Conservation (phyloP, 257 asterid species). For the Mitragyna speciosa region DNA sequence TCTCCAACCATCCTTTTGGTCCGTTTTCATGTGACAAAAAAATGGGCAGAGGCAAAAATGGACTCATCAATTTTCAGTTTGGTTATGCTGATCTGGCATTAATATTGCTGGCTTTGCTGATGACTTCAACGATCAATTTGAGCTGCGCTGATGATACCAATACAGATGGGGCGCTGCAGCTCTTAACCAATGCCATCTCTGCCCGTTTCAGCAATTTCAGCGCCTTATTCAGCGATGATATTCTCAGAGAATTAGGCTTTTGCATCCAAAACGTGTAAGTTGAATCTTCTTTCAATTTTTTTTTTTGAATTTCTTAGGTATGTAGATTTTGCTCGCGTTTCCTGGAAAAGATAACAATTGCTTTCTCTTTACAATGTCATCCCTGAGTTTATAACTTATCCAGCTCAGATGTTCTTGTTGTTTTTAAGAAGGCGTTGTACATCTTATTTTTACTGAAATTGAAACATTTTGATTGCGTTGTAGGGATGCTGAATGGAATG, state of each 20-base stretch:
- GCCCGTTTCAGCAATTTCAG: slow-evolving; percentile 64
- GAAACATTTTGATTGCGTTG: slow-evolving; percentile 14
- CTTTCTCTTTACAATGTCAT: too few species aligned
- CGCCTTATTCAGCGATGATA: slow-evolving; percentile 46
- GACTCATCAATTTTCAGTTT: too few species aligned
- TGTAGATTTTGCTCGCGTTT: too few species aligned
- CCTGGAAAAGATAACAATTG: too few species aligned
- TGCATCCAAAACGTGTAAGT: slow-evolving; percentile 76
- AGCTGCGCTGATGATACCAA: background rate
- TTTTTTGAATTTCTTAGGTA: background rate
- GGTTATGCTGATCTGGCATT: background rate
- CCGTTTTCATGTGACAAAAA: background rate
- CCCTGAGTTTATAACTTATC: too few species aligned
- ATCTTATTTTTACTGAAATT: slow-evolving; percentile 2
- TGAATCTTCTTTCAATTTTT: background rate
- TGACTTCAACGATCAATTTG: background rate
- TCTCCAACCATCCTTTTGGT: background rate
- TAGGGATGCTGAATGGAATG: slow-evolving; percentile 84
- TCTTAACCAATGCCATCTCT: slow-evolving; percentile 50
- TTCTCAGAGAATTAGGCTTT: slow-evolving; percentile 44
- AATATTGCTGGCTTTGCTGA: background rate
- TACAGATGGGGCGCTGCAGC: slow-evolving; percentile 39
- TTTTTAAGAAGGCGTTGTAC: background rate
- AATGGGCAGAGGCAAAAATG: slow-evolving; percentile 6
- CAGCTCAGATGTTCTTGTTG: too few species aligned